These are phyloP conservation scores for Ogataea zsoltii DNA, from an alignment of 805 yeast species.

Conservation along the genomic window DNA sequence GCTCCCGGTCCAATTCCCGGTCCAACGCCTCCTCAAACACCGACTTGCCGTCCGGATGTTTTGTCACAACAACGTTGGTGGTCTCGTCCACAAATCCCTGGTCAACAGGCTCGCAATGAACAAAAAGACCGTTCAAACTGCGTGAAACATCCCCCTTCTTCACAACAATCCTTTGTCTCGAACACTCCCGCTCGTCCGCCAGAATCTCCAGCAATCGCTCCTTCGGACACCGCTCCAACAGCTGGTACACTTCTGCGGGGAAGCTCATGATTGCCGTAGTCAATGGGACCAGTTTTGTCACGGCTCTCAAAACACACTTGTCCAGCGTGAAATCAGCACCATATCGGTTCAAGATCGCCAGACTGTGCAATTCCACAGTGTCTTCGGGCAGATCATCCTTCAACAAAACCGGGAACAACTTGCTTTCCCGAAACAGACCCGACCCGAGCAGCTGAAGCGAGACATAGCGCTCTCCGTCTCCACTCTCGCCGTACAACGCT, in stretches of 20 bases:
- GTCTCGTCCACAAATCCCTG: slow-evolving; percentile 56
- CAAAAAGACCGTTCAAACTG: slow-evolving; percentile 48
- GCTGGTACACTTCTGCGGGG: slow-evolving; percentile 48
- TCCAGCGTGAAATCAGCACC: slow-evolving; percentile 45
- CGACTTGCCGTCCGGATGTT: slow-evolving; percentile 1
- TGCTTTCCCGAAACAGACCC: slow-evolving; percentile 25
- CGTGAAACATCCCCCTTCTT: slow-evolving; percentile 46
- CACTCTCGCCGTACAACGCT: slow-evolving; percentile 13
- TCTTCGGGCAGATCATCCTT: slow-evolving; percentile 27
- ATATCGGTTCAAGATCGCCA: slow-evolving; percentile 35
- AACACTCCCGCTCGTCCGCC: slow-evolving; percentile 36
- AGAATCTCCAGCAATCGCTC: slow-evolving; percentile 36
- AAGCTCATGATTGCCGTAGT: slow-evolving; percentile 42
- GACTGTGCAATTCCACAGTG: slow-evolving; percentile 42
- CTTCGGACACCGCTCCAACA: slow-evolving; percentile 39
- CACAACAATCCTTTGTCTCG: slow-evolving; percentile 26
- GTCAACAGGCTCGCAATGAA: slow-evolving; percentile 69
- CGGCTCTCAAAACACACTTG: slow-evolving; percentile 38
- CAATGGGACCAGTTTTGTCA: slow-evolving; percentile 34
- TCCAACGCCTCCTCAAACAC: slow-evolving; percentile 8
- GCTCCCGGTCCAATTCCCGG: slow-evolving; percentile 11
- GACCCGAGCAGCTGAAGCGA: slow-evolving; percentile 30
- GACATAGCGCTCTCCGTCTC: slow-evolving; percentile 13
- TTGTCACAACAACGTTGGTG: slow-evolving; percentile 58
- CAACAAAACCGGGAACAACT: slow-evolving; percentile 38